Evolutionary conservation across 2,329 filamentous ascomycete genomes (phyloP).

Genomic region (Byssochlamys sp.): DNA sequence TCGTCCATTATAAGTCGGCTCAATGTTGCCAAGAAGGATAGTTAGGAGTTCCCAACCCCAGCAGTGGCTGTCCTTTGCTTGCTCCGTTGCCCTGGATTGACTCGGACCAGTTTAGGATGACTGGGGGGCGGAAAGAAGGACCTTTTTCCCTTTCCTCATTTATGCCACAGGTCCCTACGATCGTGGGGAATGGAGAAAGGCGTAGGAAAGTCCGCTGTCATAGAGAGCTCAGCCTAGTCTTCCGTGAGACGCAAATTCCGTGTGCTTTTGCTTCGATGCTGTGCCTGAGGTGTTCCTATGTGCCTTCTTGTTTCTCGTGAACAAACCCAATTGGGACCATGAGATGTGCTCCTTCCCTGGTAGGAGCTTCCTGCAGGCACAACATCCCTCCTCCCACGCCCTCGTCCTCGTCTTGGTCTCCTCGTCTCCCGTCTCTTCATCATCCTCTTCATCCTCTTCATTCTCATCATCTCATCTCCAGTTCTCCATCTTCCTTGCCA

Average conservation of each 20-base stretch:
- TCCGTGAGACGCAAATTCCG: background rate
- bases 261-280: background rate
- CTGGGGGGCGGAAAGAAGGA: background rate
- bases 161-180: background rate
- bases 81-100: background rate
- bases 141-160: background rate
- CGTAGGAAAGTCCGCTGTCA: background rate
- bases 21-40: background rate
- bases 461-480: slow-evolving; percentile 28
- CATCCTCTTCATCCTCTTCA: slow-evolving; percentile 5
- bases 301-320: background rate
- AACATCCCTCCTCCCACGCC: slow-evolving; percentile 7
- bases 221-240: background rate
- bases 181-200: background rate
- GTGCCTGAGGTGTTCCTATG: background rate
- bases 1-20: background rate
- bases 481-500: slow-evolving; percentile 48
- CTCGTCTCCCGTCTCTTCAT: slow-evolving; percentile 12
- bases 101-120: background rate
- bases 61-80: background rate
- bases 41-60: background rate
- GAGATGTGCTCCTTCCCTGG: slow-evolving; percentile 2
- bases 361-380: background rate
- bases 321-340: background rate
- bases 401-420: slow-evolving; percentile 8